A percentile compares a stretch with the other conserved stretches of the same genome.
Conservation (phyloP, 2,329 filamentous ascomycete genomes). For the Aspergillus ruber region DNA sequence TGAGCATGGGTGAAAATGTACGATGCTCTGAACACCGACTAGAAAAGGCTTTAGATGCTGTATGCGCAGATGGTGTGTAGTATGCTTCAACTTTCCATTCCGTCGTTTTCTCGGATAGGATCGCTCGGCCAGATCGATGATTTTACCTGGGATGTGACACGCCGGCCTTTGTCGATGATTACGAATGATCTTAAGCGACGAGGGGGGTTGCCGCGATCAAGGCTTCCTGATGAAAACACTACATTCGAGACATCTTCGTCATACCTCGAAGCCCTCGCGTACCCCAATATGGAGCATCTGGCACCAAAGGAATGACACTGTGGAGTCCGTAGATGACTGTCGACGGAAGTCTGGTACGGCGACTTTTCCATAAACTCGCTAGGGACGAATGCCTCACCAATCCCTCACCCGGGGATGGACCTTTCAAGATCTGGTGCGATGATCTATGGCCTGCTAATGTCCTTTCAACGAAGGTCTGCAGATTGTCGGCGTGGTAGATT, state of each 20-base stretch:
- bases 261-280: conserved; percentile 35
- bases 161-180: conserved; percentile 36
- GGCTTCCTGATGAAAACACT: conserved; percentile 6
- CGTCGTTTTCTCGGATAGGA: conserved; percentile 4
- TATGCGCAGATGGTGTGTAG: conserved; percentile 5
- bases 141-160: conserved; percentile 15
- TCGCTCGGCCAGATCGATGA: conserved; percentile 9
- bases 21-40: conserved; percentile 21
- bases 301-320: conserved; percentile 36
- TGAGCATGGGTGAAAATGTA: conserved; percentile 9
- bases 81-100: conserved; percentile 8
- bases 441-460: conserved; percentile 16
- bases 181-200: conserved; percentile 33
- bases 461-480: conserved; percentile 8
- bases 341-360: conserved; percentile 15
- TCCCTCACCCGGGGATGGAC: conserved; percentile 17
- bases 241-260: conserved; percentile 26
- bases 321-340: conserved; percentile 20
- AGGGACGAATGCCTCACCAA: conserved; percentile 3
- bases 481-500: conserved; percentile 14
- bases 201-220: conserved; percentile 12
- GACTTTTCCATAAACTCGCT: conserved; percentile 15
- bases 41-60: conserved; percentile 27
- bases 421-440: conserved; percentile 20
- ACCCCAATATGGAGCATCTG: conserved; percentile 39